These are phyloP conservation scores for Phytophthora podocarpi DNA, from an alignment of 352 stramenopile species.

Conservation along the genomic window DNA sequence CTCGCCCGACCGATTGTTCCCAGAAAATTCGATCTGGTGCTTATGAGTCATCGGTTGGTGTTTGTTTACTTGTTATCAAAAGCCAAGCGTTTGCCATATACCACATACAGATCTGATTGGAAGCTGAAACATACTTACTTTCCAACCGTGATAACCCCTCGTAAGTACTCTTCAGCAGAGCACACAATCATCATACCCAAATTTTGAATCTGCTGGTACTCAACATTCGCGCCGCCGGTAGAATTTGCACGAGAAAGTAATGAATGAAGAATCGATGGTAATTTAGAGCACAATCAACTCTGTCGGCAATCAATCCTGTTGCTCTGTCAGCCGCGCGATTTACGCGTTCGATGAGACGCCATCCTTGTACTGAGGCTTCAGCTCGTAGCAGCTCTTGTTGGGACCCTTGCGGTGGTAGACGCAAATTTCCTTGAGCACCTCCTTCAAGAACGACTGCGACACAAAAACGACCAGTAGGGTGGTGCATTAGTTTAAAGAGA, in stretches of 20 bases:
- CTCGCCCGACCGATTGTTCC: conserved; percentile 16
- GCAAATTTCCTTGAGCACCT: conserved; percentile 90
- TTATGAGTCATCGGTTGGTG: too few relatives aligned
- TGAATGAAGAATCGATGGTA: not conserved
- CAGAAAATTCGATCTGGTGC: conserved; percentile 16
- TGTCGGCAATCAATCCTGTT: not conserved
- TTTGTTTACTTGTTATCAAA: too few relatives aligned
- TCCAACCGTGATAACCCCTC: too few relatives aligned
- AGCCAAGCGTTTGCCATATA: too few relatives aligned
- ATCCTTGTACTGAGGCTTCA: conserved; percentile 90
- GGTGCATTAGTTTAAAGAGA: not conserved
- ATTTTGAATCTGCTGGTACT: too few relatives aligned
- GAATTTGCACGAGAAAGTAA: too few relatives aligned
- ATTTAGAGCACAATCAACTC: not conserved
- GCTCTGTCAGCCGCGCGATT: not conserved
- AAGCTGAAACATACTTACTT: too few relatives aligned
- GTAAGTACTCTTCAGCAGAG: too few relatives aligned
- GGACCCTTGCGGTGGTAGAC: conserved; percentile 88
- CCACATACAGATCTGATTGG: too few relatives aligned
- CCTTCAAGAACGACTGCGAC: conserved; percentile 82
- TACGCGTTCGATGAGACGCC: conserved; percentile 47
- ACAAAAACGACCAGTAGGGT: not conserved
- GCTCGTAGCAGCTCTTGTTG: conserved; percentile 91
- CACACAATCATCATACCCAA: too few relatives aligned
- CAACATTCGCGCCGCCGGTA: too few relatives aligned